Conservation (phyloP, 164 flowering plant species). For the Protea cynaroides region DNA sequence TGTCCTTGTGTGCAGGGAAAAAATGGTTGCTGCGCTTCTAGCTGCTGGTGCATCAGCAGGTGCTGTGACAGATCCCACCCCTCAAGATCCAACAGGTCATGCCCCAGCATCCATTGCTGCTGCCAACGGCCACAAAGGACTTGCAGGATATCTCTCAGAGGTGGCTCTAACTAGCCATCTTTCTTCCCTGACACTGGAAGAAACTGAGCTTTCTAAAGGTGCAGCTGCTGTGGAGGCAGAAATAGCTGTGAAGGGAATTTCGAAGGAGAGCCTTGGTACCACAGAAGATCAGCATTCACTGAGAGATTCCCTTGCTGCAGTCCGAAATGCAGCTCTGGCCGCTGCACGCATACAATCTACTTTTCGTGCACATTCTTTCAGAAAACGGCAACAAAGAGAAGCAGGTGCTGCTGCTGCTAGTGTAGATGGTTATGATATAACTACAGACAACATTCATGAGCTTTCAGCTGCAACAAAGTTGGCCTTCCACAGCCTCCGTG, state of each 20-base stretch:
- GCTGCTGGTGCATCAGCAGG: constrained; percentile 90
- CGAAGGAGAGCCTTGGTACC: constrained; percentile 23
- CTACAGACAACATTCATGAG: constrained; percentile 40
- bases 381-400: constrained; percentile 51
- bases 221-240: constrained; percentile 81
- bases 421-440: constrained; percentile 51
- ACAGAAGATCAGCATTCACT: constrained; percentile 62
- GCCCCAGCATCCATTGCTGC: constrained; percentile 81
- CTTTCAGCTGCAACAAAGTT: constrained; percentile 62
- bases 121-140: constrained; percentile 69
- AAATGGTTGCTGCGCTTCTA: constrained; percentile 85
- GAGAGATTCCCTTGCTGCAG: constrained; percentile 72
- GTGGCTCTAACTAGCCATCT: constrained; percentile 80
- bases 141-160: constrained; percentile 97
- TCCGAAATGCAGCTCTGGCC: constrained; percentile 88
- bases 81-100: constrained; percentile 67
- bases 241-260: constrained; percentile 46
- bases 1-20: constrained; percentile 53
- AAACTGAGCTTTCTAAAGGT: constrained; percentile 70
- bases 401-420: constrained; percentile 9
- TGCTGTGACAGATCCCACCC: constrained; percentile 89
- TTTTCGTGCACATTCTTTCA: constrained; percentile 91
- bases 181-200: constrained; percentile 66
- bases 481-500: constrained; percentile 44
- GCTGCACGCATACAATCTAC: constrained; percentile 97